Conservation (phyloP, 441 rosid genomes). For the Jatropha multifida region DNA sequence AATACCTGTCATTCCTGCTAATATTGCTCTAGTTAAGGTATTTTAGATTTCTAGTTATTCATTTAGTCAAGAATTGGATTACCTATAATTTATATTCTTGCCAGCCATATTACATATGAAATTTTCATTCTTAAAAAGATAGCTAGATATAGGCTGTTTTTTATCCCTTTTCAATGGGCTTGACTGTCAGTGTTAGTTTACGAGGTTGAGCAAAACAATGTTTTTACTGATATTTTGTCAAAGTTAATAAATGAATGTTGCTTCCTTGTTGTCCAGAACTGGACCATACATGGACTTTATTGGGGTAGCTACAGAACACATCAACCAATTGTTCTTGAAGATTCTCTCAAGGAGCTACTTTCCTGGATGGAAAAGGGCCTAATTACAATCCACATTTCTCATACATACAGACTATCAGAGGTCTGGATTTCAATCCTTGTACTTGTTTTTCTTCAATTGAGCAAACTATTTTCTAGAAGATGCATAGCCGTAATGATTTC, state of each 20-base stretch:
- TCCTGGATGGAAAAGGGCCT: constrained; percentile 74
- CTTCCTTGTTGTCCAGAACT: constrained; percentile 51
- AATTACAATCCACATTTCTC: constrained; percentile 73
- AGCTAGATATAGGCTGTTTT: neutral
- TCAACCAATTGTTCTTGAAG: constrained; percentile 60
- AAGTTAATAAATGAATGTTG: neutral
- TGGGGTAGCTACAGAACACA: constrained; percentile 86
- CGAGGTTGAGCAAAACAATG: neutral
- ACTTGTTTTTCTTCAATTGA: neutral
- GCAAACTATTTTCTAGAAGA: neutral
- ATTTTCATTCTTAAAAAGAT: neutral
- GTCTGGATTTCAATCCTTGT: constrained; percentile 34
- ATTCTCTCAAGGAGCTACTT: constrained; percentile 69
- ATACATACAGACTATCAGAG: constrained; percentile 64
- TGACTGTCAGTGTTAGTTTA: neutral
- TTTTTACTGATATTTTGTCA: constrained; percentile 1
- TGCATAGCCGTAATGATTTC: neutral
- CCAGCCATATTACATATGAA: neutral
- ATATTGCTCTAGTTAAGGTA: constrained; percentile 93
- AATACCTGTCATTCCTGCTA: constrained; percentile 75
- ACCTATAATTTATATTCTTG: neutral
- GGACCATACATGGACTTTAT: constrained; percentile 96
- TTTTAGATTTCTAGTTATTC: constrained; percentile 3
- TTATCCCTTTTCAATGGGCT: neutral
- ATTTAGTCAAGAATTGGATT: neutral